Evolutionary conservation across 306 rosid species (phyloP).

Genomic region (Nissolia schottii): DNA sequence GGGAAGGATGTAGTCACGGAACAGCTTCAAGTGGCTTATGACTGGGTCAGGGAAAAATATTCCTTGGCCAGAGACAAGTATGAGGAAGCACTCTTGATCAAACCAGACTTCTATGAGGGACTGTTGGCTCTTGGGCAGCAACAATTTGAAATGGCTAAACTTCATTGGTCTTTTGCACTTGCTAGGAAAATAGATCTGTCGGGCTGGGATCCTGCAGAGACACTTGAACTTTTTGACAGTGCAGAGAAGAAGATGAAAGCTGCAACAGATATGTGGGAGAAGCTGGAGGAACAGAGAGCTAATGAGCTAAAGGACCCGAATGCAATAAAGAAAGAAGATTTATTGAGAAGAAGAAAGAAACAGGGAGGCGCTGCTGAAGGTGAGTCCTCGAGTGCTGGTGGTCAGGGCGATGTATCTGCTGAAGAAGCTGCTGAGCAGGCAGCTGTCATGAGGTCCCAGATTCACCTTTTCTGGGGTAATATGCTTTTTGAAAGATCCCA

Average conservation of each 20-base stretch:
- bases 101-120: constrained; percentile 95
- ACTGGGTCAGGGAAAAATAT: constrained; percentile 95
- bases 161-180: constrained; percentile 91
- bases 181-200: constrained; percentile 83
- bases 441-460: constrained; percentile 91
- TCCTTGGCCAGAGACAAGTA: constrained; percentile 84
- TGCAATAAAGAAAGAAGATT: constrained; percentile 77
- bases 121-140: constrained; percentile 92
- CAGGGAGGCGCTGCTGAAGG: constrained; percentile 53
- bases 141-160: constrained; percentile 96
- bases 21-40: constrained; percentile 89
- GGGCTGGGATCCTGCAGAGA: constrained; percentile 70
- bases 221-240: constrained; percentile 68
- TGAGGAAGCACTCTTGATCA: constrained; percentile 79
- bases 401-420: constrained; percentile 54
- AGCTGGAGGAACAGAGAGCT: constrained; percentile 85
- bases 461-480: constrained; percentile 97
- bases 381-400: constrained; percentile 49
- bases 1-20: constrained; percentile 67
- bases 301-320: constrained; percentile 80
- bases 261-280: constrained; percentile 98
- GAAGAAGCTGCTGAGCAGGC: constrained; percentile 97
- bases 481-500: constrained; percentile 97
- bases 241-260: constrained; percentile 93
- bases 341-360: constrained; percentile 71